Evolutionary conservation across 768 basidiomycete species (phyloP).

Genomic region (Calvatia gigantea): DNA sequence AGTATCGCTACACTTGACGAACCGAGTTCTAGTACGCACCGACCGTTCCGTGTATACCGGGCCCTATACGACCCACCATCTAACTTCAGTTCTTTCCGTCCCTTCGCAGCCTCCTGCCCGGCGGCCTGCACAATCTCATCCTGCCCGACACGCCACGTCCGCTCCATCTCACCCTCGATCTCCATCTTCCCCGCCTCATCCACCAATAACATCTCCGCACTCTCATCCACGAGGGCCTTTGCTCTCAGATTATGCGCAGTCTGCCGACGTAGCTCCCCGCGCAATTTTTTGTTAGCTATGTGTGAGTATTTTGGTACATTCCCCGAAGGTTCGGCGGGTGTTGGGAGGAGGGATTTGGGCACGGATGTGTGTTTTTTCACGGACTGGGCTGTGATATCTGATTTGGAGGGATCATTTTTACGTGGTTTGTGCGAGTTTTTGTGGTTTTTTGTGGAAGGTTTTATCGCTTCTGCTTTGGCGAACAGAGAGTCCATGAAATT

Average conservation of each 20-base stretch:
- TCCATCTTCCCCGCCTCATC: constrained; percentile 73
- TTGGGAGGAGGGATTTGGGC: constrained; percentile 61
- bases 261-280: constrained; percentile 63
- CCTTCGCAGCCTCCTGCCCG: constrained; percentile 72
- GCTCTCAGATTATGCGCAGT: constrained; percentile 59
- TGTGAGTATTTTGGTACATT: constrained; percentile 50
- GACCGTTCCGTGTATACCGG: constrained; percentile 88
- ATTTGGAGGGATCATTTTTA: constrained; percentile 24
- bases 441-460: constrained; percentile 38
- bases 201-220: constrained; percentile 57
- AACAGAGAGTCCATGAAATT: constrained; percentile 66
- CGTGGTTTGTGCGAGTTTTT: constrained; percentile 19
- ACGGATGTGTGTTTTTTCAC: constrained; percentile 55
- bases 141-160: constrained; percentile 88
- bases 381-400: constrained; percentile 54
- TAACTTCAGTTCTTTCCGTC: constrained; percentile 74
- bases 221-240: constrained; percentile 62
- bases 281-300: constrained; percentile 72
- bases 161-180: constrained; percentile 76
- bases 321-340: constrained; percentile 33
- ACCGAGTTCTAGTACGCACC: constrained; percentile 38
- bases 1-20: not conserved
- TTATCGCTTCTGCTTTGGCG: constrained; percentile 61
- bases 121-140: constrained; percentile 65
- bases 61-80: constrained; percentile 84